Percentiles rank a stretch among this genome's conserved stretches.
Evolutionary conservation across 2,329 filamentous ascomycete genomes (phyloP).

Genomic region (Hypoxylon rubiginosum): DNA sequence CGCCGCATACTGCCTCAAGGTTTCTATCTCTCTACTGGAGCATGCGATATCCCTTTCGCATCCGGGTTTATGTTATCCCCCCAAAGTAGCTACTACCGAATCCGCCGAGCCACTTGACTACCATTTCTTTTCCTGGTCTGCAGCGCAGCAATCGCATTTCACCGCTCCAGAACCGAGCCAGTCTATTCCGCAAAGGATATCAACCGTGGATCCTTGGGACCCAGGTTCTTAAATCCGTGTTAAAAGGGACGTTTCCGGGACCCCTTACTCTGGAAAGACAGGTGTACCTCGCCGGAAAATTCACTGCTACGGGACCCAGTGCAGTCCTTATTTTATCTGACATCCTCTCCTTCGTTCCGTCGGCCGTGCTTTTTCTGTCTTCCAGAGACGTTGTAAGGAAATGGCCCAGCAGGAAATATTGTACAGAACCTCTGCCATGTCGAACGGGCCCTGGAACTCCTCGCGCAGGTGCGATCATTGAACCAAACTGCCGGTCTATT

Average conservation of each 20-base stretch:
- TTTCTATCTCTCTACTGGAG: conserved; percentile 39
- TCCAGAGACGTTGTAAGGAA: conserved; percentile 35
- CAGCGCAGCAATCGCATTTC: conserved; percentile 39
- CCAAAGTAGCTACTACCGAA: conserved; percentile 43
- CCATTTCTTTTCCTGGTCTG: conserved; percentile 39
- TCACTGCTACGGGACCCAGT: conserved; percentile 37
- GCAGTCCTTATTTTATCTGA: conserved; percentile 41
- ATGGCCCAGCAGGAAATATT: conserved; percentile 58
- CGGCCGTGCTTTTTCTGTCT: conserved; percentile 34
- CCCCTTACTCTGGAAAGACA: conserved; percentile 32
- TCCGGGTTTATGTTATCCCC: conserved; percentile 40
- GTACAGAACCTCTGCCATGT: conserved; percentile 61
- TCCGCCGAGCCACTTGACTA: conserved; percentile 40
- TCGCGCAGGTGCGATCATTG: conserved; percentile 65
- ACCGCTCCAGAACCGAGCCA: conserved; percentile 42
- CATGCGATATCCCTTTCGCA: conserved; percentile 43
- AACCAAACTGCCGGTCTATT: conserved; percentile 39
- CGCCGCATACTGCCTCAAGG: conserved; percentile 35
- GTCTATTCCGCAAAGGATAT: conserved; percentile 40
- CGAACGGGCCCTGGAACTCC: conserved; percentile 64
- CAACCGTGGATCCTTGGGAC: conserved; percentile 39
- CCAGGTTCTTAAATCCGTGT: conserved; percentile 39
- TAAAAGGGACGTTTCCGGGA: conserved; percentile 35
- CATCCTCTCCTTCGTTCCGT: conserved; percentile 33
- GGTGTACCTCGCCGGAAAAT: conserved; percentile 37